A percentile compares a stretch with the other conserved stretches of the same genome.
phyloP scores from a whole-genome alignment of 495 filamentous ascomycete genomes.

The Hyaloscypha variabilis region DNA sequence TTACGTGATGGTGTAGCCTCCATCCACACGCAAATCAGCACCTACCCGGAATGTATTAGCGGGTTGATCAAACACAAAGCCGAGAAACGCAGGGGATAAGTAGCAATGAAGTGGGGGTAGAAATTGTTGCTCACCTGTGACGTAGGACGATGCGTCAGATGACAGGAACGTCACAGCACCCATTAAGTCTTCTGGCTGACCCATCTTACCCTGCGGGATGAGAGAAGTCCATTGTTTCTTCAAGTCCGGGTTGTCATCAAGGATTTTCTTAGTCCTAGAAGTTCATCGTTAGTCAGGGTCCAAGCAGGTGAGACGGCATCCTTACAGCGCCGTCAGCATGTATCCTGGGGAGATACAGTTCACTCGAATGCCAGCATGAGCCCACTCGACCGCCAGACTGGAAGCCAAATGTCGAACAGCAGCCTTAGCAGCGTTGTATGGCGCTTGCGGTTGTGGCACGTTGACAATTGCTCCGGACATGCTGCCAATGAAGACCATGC shows the following conservation, averaged over 20 bases:
- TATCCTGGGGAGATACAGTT: constrained; percentile 80
- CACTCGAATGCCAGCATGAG: constrained; percentile 72
- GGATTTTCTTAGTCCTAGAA: constrained; percentile 84
- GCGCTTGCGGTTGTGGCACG: constrained; percentile 90
- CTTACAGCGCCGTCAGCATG: constrained; percentile 88
- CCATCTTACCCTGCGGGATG: constrained; percentile 92
- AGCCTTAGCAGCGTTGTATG: constrained; percentile 88
- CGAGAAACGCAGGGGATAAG: not conserved
- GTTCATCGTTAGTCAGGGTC: constrained; percentile 26
- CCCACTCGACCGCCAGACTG: constrained; percentile 86
- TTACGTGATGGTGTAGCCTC: constrained; percentile 87
- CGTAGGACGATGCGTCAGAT: constrained; percentile 82
- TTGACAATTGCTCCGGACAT: constrained; percentile 95
- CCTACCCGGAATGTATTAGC: constrained; percentile 3
- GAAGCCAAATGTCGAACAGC: constrained; percentile 87
- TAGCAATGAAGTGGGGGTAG: not conserved
- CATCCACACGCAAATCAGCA: constrained; percentile 87
- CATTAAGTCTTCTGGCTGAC: constrained; percentile 88
- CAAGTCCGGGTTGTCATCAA: constrained; percentile 88
- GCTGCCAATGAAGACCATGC: constrained; percentile 92
- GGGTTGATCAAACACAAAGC: not conserved
- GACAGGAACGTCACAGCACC: constrained; percentile 88
- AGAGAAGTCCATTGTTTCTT: constrained; percentile 86
- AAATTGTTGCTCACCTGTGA: constrained; percentile 61
- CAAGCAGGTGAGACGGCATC: constrained; percentile 4